Base-by-base conservation (phyloP, 805 yeast species). In the Wickerhamomyces subpelliculosus region DNA sequence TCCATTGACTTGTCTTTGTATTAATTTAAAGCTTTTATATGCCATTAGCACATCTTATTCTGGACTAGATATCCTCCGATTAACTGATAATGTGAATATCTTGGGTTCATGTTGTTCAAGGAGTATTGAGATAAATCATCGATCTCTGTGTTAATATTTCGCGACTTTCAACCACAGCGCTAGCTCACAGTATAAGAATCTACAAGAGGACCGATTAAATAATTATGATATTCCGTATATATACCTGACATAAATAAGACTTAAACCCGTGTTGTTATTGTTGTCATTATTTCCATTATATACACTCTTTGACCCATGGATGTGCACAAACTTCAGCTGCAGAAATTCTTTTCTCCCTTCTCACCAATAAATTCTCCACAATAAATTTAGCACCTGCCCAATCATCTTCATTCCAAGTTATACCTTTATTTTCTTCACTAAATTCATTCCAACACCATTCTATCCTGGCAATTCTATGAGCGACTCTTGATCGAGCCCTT, bases 401-500 rank as follows among this genome's bases (percentile, higher is more conserved):
- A 20, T 61, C 64, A 2, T 44, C 41, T 3, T 32, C 34, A 5
- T 17, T 17, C 54, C 53, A 52, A 1, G 26, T 11, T 1, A 28
- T 35, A 9, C 46, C 53, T 25, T 45, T 40, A 21, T 49, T 46
- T 5, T 61, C 62, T 2, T 68, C 68, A 38, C 65, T 60, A 46
- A 75, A 60, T 18, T 59, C 58, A 44, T 61, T 70, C 97, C 97
- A 90, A 27, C 71, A 72, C 98, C 98, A 93, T 44, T 85, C 93
- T 27, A 86, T 79, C 54, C 90, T 75, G 5, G 97, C 97, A 24
- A 90, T 93, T 39, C 97, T 67, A 58, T 90, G 96, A 0, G 95
- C 82, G 0, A 85, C 75, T 33, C 80, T 73, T 28, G 81, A 59
- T 44, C 70, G 55, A 46, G 78, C 53, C 55, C 72, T 57, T 49